Evolutionary conservation across 2,329 filamentous ascomycete genomes (phyloP).

Genomic region (Emergomyces pasteurianus): DNA sequence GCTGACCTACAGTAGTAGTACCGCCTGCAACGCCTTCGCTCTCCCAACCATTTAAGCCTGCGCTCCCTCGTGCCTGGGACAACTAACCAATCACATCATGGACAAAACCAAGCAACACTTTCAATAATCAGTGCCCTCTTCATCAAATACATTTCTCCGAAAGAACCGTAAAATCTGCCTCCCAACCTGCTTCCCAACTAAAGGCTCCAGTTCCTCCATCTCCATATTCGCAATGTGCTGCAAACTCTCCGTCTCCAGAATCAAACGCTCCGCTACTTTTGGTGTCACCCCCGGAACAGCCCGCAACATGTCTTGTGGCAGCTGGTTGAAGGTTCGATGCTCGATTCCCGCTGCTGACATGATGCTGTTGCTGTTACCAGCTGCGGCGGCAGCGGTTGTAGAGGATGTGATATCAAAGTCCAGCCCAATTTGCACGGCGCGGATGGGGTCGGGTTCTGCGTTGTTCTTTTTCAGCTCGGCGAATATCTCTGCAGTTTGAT

Average conservation of each 20-base stretch:
- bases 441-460: conserved; percentile 78
- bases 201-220: conserved; percentile 55
- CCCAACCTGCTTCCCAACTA: conserved; percentile 68
- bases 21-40: background rate
- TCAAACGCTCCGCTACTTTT: conserved; percentile 62
- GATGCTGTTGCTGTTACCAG: conserved; percentile 27
- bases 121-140: conserved; percentile 9
- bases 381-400: conserved; percentile 11
- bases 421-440: conserved; percentile 72
- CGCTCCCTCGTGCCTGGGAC: background rate
- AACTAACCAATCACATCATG: conserved; percentile 29
- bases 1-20: background rate
- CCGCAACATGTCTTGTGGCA: conserved; percentile 82
- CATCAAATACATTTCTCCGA: conserved; percentile 48
- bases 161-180: conserved; percentile 75
- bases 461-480: conserved; percentile 83
- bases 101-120: conserved; percentile 22
- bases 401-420: conserved; percentile 38
- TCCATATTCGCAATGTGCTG: conserved; percentile 76
- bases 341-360: conserved; percentile 42
- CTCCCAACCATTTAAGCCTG: background rate
- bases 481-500: conserved; percentile 96
- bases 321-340: conserved; percentile 63
- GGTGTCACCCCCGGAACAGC: conserved; percentile 73
- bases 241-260: conserved; percentile 62